Evolutionary conservation across 2,329 filamentous ascomycete species (phyloP).

Genomic region (Ophiostoma perfectum): DNA sequence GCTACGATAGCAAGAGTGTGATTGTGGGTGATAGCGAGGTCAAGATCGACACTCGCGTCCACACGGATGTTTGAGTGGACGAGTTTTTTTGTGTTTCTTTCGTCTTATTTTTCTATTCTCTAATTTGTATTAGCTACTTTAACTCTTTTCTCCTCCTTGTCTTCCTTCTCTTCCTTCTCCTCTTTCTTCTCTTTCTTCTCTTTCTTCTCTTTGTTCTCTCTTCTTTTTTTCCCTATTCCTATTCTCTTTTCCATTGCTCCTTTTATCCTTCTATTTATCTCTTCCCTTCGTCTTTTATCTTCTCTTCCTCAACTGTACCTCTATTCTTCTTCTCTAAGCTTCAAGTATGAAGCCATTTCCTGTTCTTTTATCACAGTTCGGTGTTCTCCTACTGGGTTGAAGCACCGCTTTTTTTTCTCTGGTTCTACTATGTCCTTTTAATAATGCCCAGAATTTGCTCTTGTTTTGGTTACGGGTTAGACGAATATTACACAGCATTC

Average conservation of each 20-base stretch:
- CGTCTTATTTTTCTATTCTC: background rate
- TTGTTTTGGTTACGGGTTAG: constrained; percentile 10
- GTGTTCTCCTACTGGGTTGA: no score
- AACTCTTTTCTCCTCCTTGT: background rate
- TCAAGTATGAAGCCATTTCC: background rate
- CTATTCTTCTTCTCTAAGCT: background rate
- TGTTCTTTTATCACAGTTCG: background rate
- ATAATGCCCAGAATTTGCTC: background rate
- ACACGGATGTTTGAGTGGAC: background rate
- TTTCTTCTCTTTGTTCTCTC: background rate
- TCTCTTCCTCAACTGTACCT: background rate
- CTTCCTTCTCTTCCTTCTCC: background rate
- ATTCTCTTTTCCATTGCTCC: background rate
- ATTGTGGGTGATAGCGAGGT: constrained; percentile 16
- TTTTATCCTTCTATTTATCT: background rate
- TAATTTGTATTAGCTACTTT: constrained; percentile 1
- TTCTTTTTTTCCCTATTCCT: background rate
- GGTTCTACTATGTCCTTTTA: background rate
- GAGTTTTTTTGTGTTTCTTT: background rate
- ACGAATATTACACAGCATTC: background rate
- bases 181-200: background rate
- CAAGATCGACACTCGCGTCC: constrained; percentile 5
- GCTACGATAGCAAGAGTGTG: background rate
- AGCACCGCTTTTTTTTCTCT: no score
- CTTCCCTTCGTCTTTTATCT: background rate